phyloP scores from a whole-genome alignment of 2,329 filamentous ascomycete species.

The Aspergillus fischeri region DNA sequence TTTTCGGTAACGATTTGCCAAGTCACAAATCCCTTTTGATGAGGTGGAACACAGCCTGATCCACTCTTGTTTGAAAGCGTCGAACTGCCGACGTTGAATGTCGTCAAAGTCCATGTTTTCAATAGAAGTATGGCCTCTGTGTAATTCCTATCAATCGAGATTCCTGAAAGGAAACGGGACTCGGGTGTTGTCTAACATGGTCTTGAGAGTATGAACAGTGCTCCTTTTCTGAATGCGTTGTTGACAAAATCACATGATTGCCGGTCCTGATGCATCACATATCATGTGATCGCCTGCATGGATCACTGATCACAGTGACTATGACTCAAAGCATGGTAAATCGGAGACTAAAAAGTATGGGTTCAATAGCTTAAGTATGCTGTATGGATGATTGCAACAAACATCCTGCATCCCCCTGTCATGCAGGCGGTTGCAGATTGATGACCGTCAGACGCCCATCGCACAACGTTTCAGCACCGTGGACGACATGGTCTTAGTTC shows the following conservation, averaged over 20 bases:
- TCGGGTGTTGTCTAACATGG: too few species aligned
- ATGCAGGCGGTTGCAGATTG: not conserved
- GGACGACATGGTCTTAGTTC: not conserved
- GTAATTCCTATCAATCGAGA: too few species aligned
- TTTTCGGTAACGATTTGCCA: slow-evolving; percentile 5
- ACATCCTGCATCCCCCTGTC: not conserved
- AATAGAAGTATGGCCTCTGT: too few species aligned
- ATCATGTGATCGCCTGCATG: too few species aligned
- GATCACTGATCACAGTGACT: too few species aligned
- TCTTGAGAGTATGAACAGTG: too few species aligned
- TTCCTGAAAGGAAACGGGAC: too few species aligned
- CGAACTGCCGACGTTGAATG: not conserved
- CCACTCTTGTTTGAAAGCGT: slow-evolving; percentile 2
- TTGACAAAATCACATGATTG: too few species aligned
- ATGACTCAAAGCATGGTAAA: too few species aligned
- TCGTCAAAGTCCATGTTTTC: slow-evolving; percentile 4
- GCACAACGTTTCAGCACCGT: not conserved
- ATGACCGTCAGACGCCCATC: not conserved
- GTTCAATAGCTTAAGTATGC: not conserved
- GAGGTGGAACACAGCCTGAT: not conserved
- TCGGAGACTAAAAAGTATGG: too few species aligned
- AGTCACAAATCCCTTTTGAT: slow-evolving; percentile 3
- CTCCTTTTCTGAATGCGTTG: too few species aligned
- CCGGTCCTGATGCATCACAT: too few species aligned
- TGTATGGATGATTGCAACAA: not conserved